Base-by-base conservation (phyloP, 2,329 filamentous ascomycete species). In the Verticillium nonalfalfae region DNA sequence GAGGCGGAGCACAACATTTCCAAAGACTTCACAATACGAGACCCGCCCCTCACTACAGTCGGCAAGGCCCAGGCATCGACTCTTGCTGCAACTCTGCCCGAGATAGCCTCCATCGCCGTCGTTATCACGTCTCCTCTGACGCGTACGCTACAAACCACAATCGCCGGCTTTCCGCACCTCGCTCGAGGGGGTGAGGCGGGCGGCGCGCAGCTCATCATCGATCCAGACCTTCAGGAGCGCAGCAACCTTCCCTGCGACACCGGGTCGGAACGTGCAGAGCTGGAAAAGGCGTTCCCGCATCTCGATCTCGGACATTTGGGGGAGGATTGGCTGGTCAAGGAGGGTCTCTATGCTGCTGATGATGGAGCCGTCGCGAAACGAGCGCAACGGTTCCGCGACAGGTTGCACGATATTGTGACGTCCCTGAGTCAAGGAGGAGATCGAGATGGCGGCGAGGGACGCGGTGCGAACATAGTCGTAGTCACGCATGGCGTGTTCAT, bases 401-500 rank as follows among this genome's bases (percentile, higher is more conserved):
- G 55, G 54, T 34, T 70, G 50, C 15, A 35, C 36, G 55, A 60
- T 14, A 57, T 64, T 21, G 36, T 56, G 50, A 45, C 36, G 6
- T 40, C 59, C 15, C 35, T 66, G 11, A 31, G 59, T 50, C 45
- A 52, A 34, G 60, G 45, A n/a, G 39, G 21, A n/a, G 54, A 26
- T 26, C 26, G 15, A 35, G 26, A 38, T 7, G 54, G 11, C n/a
- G 21, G 31, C 26, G 35, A 45, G 15, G 15, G 15, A 15, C 39
- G 38, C 38, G 66, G 59, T 60, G 65, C 21, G 60, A 63, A 69
- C 62, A 64, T 71, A 38, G 67, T 68, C 5, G 68, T 71, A 40
- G 68, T 72, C 26, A 72, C 70, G 11, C 69, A 72, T 63, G 70
- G 70, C 13, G 66, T 70, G 18, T 72, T 72, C 58, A 72, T 72